Evolutionary conservation across 1,284 basidiomycete genomes (phyloP).

Genomic region (Laetiporus sulphureus): DNA sequence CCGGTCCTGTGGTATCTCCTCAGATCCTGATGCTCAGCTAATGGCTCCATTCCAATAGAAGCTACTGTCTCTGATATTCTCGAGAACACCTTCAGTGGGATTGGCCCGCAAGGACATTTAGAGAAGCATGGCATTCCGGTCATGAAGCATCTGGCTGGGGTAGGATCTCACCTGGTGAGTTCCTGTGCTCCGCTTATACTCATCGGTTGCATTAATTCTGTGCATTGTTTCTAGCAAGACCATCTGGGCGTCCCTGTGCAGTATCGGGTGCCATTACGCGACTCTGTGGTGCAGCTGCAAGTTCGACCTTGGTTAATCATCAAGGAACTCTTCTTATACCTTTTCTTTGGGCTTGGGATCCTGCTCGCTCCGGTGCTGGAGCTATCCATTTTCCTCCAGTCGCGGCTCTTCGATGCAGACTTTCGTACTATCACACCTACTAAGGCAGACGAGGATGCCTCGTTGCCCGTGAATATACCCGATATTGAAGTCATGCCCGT

Average conservation of each 20-base stretch:
- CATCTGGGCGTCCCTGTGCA: slow-evolving; percentile 23
- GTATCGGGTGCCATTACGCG: slow-evolving; percentile 21
- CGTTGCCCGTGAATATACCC: slow-evolving; percentile 14
- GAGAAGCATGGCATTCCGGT: slow-evolving; percentile 21
- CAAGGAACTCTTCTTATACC: slow-evolving; percentile 22
- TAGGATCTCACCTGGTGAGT: slow-evolving; percentile 16
- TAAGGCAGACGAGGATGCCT: slow-evolving; percentile 8
- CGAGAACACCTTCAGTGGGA: slow-evolving; percentile 12
- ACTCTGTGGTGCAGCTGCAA: slow-evolving; percentile 15
- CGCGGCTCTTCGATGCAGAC: slow-evolving; percentile 18
- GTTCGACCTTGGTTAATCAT: slow-evolving; percentile 11
- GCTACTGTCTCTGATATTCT: background rate
- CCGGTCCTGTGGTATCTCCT: slow-evolving; percentile 27
- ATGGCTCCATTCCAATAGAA: no score
- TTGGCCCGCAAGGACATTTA: slow-evolving; percentile 26
- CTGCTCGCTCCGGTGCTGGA: slow-evolving; percentile 24
- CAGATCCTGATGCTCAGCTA: slow-evolving; percentile 29
- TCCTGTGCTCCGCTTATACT: background rate
- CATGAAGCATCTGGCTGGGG: slow-evolving; percentile 26
- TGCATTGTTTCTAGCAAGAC: slow-evolving; percentile 26
- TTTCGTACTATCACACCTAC: slow-evolving; percentile 15
- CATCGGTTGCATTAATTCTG: background rate
- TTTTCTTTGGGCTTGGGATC: slow-evolving; percentile 23
- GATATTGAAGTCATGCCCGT: slow-evolving; percentile 33
- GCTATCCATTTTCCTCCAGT: slow-evolving; percentile 21